phyloP scores from a whole-genome alignment of 2,329 filamentous ascomycete genomes.

The Alternaria sp. region DNA sequence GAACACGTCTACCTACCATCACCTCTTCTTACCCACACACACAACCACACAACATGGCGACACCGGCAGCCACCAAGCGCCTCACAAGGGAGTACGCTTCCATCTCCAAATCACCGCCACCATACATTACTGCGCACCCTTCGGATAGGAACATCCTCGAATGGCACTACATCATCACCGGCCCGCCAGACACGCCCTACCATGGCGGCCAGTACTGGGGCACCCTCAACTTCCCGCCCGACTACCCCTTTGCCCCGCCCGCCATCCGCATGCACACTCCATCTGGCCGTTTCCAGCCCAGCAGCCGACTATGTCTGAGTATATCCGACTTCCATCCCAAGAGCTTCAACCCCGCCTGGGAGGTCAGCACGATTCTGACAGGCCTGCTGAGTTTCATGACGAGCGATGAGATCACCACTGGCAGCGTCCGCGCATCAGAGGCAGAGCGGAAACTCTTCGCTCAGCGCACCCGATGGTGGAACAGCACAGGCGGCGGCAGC shows the following conservation, averaged over 20 bases:
- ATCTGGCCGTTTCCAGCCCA: slow-evolving; percentile 92
- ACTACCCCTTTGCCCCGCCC: slow-evolving; percentile 96
- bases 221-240: slow-evolving; percentile 90
- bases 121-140: slow-evolving; percentile 88
- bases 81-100: slow-evolving; percentile 71
- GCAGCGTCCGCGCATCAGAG: slow-evolving; percentile 79
- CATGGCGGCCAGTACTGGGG: slow-evolving; percentile 98
- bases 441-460: slow-evolving; percentile 82
- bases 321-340: slow-evolving; percentile 99
- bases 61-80: slow-evolving; percentile 53
- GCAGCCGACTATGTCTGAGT: slow-evolving; percentile 88
- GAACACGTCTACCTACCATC: slow-evolving; percentile 8
- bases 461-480: slow-evolving; percentile 89
- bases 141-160: slow-evolving; percentile 93
- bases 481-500: slow-evolving; percentile 88
- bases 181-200: slow-evolving; percentile 93
- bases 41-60: slow-evolving; percentile 45
- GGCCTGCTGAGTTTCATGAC: slow-evolving; percentile 98
- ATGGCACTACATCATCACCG: slow-evolving; percentile 96
- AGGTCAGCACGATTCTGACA: slow-evolving; percentile 94
- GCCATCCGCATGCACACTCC: slow-evolving; percentile 99
- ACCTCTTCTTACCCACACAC: not conserved
- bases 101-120: slow-evolving; percentile 79
- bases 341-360: slow-evolving; percentile 98
- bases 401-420: slow-evolving; percentile 97